Percentiles rank a stretch among this genome's conserved stretches.
These are phyloP conservation scores for Neonectria hederae DNA, from an alignment of 2,329 filamentous ascomycete species.

Conservation along the genomic window DNA sequence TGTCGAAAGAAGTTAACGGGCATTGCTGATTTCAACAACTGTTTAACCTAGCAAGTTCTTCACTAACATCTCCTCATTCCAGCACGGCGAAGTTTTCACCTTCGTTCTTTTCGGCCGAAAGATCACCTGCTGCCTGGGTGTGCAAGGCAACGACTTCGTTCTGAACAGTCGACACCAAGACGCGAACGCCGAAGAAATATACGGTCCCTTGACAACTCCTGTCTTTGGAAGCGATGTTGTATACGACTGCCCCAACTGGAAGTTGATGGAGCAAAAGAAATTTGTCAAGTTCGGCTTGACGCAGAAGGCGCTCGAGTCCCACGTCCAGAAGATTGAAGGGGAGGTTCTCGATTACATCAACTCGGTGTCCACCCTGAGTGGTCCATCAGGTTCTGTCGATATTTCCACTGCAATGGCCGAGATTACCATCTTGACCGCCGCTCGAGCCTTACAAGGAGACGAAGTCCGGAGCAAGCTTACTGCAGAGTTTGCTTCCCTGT, in stretches of 20 bases:
- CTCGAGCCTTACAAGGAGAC: conserved; percentile 77
- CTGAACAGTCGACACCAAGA: conserved; percentile 64
- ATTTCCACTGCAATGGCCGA: conserved; percentile 75
- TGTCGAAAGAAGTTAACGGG: conserved; percentile 71
- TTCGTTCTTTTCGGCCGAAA: conserved; percentile 62
- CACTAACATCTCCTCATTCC: conserved; percentile 1
- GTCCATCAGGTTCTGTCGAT: conserved; percentile 68
- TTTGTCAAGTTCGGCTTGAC: conserved; percentile 79
- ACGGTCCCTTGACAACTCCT: conserved; percentile 60
- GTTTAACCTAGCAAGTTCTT: neutral
- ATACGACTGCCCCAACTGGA: conserved; percentile 85
- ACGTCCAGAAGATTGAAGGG: conserved; percentile 76
- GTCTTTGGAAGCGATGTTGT: conserved; percentile 82
- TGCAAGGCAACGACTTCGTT: conserved; percentile 64
- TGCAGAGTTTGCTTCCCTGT: conserved; percentile 76
- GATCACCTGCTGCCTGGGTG: conserved; percentile 60
- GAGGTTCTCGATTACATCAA: conserved; percentile 75
- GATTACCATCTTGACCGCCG: conserved; percentile 84
- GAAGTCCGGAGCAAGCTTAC: conserved; percentile 79
- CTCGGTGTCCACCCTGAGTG: conserved; percentile 64
- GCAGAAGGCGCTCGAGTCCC: conserved; percentile 68
- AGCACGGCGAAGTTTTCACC: conserved; percentile 64
- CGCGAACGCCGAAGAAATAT: conserved; percentile 65
- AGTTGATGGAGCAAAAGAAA: conserved; percentile 91
- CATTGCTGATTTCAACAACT: neutral